Conservation (phyloP, 1,139 yeast genomes). For the Eremothecium sinecaudum region DNA sequence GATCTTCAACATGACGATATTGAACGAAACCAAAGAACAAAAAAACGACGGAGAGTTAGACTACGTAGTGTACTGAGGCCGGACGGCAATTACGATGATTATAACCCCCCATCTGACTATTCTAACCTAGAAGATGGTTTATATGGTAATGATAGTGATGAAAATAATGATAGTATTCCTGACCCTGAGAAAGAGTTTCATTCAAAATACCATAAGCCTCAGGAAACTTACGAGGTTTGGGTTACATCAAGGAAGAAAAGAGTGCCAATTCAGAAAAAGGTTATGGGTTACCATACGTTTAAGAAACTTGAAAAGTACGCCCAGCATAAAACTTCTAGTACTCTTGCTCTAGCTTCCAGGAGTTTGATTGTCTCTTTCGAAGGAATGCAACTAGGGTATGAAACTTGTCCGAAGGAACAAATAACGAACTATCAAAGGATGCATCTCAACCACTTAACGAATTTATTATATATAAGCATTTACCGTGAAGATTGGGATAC, state of each 20-base stretch:
- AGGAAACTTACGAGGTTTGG: slow-evolving; percentile 28
- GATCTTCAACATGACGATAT: slow-evolving; percentile 8
- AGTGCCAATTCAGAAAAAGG: slow-evolving; percentile 14
- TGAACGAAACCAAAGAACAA: slow-evolving; percentile 7
- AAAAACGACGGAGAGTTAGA: slow-evolving; percentile 13
- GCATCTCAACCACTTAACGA: slow-evolving; percentile 26
- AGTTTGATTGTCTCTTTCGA: slow-evolving; percentile 16
- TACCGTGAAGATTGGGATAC: slow-evolving; percentile 43
- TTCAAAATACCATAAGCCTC: slow-evolving; percentile 22
- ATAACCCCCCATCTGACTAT: slow-evolving; percentile 7
- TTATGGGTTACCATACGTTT: slow-evolving; percentile 15
- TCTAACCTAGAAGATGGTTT: slow-evolving; percentile 8
- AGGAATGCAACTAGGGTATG: slow-evolving; percentile 21
- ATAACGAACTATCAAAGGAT: slow-evolving; percentile 14
- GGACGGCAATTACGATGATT: slow-evolving; percentile 16
- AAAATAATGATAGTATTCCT: slow-evolving; percentile 8
- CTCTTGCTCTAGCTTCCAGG: slow-evolving; percentile 18
- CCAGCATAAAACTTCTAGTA: slow-evolving; percentile 11
- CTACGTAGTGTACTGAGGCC: slow-evolving; percentile 14
- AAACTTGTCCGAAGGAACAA: slow-evolving; percentile 9
- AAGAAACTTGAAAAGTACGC: slow-evolving; percentile 16
- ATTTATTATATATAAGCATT: slow-evolving; percentile 34
- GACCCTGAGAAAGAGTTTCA: slow-evolving; percentile 22
- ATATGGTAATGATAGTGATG: slow-evolving; percentile 7
- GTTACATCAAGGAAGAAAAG: slow-evolving; percentile 14